These are phyloP conservation scores for Rauvolfia tetraphylla DNA, from an alignment of 257 asterid genomes.

Conservation along the genomic window DNA sequence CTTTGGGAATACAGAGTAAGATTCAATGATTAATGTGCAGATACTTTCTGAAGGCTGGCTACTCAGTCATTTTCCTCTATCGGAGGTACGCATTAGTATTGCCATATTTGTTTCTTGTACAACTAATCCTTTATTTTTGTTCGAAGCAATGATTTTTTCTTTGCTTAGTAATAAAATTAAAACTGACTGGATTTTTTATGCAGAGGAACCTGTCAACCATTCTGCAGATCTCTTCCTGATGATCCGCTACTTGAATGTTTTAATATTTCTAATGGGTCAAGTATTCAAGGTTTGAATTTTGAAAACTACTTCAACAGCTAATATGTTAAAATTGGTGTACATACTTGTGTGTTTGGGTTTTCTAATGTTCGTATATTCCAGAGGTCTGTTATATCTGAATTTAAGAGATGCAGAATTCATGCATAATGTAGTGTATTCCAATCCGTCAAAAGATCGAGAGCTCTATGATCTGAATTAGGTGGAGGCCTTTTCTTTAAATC, in stretches of 20 bases:
- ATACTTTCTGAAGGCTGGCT: conserved; percentile 84
- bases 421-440: neutral
- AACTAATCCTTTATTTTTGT: conserved; percentile 1
- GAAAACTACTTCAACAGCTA: neutral
- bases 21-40: conserved; percentile 36
- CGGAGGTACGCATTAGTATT: conserved; percentile 52
- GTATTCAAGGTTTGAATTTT: conserved; percentile 54
- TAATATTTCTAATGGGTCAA: conserved; percentile 45
- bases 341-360: neutral
- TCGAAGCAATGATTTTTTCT: neutral
- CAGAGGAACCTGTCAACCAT: conserved; percentile 94
- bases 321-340: neutral
- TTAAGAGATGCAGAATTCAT: neutral
- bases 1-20: conserved; percentile 4
- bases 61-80: conserved; percentile 79
- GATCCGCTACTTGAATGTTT: conserved; percentile 88
- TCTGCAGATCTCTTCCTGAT: conserved; percentile 78
- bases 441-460: neutral
- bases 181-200: conserved; percentile 13
- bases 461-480: neutral
- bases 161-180: conserved; percentile 1
- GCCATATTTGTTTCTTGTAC: conserved; percentile 7
- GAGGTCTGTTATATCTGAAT: neutral
- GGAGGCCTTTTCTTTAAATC: neutral
- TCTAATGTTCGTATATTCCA: neutral